phyloP scores from a whole-genome alignment of 768 basidiomycete species.

The Krasilnikovozyma curviuscula region DNA sequence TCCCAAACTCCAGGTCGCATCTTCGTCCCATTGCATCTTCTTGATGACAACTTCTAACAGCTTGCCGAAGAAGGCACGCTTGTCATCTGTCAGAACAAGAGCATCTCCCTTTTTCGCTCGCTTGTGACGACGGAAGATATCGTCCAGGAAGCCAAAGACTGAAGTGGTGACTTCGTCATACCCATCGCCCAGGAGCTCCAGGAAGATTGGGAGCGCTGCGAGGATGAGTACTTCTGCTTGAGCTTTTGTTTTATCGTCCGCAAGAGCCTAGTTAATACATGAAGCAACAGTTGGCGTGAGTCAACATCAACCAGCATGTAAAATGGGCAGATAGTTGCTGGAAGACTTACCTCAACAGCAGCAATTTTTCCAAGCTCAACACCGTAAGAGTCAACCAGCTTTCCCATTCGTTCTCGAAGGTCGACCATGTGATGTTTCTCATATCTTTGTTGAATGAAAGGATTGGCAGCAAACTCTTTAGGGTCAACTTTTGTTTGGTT shows the following conservation, averaged over 20 bases:
- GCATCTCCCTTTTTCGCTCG: slow-evolving; percentile 31
- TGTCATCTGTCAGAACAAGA: slow-evolving; percentile 11
- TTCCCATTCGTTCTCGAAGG: slow-evolving; percentile 74
- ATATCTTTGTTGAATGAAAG: no score
- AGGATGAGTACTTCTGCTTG: slow-evolving; percentile 47
- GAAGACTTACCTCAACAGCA: slow-evolving; percentile 40
- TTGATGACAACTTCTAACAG: slow-evolving; percentile 57
- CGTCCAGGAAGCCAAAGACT: slow-evolving; percentile 59
- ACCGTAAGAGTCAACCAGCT: slow-evolving; percentile 60
- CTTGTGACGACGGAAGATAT: slow-evolving; percentile 62
- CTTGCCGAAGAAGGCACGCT: slow-evolving; percentile 44
- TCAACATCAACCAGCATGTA: not conserved
- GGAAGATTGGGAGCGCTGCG: slow-evolving; percentile 56
- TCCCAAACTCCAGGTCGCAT: slow-evolving; percentile 43
- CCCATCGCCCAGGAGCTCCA: slow-evolving; percentile 74
- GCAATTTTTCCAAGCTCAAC: slow-evolving; percentile 60
- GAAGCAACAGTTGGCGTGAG: no score
- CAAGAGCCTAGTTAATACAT: slow-evolving; percentile 2
- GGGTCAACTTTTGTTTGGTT: slow-evolving; percentile 75
- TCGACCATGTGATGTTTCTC: no score
- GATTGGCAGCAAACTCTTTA: no score
- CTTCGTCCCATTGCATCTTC: slow-evolving; percentile 71
- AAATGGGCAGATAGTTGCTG: not conserved
- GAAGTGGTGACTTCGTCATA: slow-evolving; percentile 77
- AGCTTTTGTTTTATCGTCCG: slow-evolving; percentile 31